Percentiles rank a stretch among this genome's conserved stretches.
phyloP scores from a whole-genome alignment of 2,329 filamentous ascomycete genomes.

The Alternaria sp. region DNA sequence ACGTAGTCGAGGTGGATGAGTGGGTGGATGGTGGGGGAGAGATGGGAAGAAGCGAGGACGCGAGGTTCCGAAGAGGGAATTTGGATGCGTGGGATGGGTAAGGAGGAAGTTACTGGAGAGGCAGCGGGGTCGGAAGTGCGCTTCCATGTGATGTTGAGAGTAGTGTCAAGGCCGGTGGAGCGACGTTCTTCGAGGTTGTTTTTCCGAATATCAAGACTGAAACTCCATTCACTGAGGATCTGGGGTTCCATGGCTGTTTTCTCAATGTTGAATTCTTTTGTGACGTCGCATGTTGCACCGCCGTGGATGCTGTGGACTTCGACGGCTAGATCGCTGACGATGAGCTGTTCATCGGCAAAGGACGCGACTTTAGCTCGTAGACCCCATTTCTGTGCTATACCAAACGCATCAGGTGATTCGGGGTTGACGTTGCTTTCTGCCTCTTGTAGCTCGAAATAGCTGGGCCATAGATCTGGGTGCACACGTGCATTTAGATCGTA shows the following conservation, averaged over 20 bases:
- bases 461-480: conserved; percentile 83
- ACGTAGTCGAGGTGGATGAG: conserved; percentile 65
- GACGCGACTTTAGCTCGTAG: conserved; percentile 76
- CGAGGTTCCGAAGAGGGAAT: conserved; percentile 86
- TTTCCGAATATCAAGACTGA: conserved; percentile 79
- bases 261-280: conserved; percentile 38
- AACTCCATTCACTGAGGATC: conserved; percentile 74
- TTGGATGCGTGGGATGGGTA: conserved; percentile 80
- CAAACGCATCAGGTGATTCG: conserved; percentile 58
- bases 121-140: conserved; percentile 57
- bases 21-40: conserved; percentile 40
- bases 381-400: conserved; percentile 82
- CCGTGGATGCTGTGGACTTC: conserved; percentile 68
- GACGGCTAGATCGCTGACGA: conserved; percentile 71
- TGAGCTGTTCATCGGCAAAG: conserved; percentile 71
- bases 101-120: conserved; percentile 58
- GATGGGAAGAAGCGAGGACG: conserved; percentile 67
- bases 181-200: conserved; percentile 81
- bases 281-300: conserved; percentile 65
- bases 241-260: conserved; percentile 66
- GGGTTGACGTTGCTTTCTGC: conserved; percentile 43
- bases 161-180: conserved; percentile 76
- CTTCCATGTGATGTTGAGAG: conserved; percentile 79
- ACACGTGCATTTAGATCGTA: conserved; percentile 86
- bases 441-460: conserved; percentile 75